These are phyloP conservation scores for Mimosa pudica DNA, from an alignment of 306 rosid genomes.

Conservation along the genomic window DNA sequence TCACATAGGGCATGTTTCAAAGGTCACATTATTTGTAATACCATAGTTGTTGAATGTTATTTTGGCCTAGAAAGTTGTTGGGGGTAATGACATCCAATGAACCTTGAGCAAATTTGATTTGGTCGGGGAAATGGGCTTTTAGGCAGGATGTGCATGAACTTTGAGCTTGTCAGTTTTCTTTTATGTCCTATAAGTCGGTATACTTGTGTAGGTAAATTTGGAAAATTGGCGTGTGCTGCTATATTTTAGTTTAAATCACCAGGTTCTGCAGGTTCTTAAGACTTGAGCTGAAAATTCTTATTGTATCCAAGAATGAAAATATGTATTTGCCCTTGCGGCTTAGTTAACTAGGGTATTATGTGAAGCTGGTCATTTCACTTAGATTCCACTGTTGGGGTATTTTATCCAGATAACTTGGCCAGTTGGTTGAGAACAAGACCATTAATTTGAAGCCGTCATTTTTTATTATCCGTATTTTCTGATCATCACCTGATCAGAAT, in stretches of 20 bases:
- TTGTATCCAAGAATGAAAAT: not conserved
- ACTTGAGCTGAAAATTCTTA: slow-evolving; percentile 1
- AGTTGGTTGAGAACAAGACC: not conserved
- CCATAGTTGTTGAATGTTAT: slow-evolving; percentile 7
- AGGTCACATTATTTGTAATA: not conserved
- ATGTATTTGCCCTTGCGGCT: not conserved
- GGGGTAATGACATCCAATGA: not conserved
- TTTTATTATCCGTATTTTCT: not conserved
- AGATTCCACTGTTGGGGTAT: slow-evolving; percentile 4
- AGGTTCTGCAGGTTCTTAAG: not conserved
- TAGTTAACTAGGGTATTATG: slow-evolving; percentile 7
- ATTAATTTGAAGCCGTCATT: not conserved
- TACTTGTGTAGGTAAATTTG: not conserved
- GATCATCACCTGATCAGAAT: not conserved
- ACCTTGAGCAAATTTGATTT: slow-evolving; percentile 5
- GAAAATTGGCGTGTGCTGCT: not conserved
- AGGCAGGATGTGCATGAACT: not conserved
- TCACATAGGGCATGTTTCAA: slow-evolving; percentile 18
- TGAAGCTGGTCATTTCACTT: not conserved
- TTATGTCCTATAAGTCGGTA: not conserved
- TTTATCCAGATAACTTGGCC: not conserved
- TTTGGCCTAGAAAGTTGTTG: slow-evolving; percentile 1
- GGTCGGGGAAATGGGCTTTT: not conserved
- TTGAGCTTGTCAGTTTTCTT: not conserved
- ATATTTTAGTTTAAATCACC: not conserved